These are phyloP conservation scores for Persicaria tinctoria DNA, from an alignment of 148 eudicot species.

Conservation along the genomic window DNA sequence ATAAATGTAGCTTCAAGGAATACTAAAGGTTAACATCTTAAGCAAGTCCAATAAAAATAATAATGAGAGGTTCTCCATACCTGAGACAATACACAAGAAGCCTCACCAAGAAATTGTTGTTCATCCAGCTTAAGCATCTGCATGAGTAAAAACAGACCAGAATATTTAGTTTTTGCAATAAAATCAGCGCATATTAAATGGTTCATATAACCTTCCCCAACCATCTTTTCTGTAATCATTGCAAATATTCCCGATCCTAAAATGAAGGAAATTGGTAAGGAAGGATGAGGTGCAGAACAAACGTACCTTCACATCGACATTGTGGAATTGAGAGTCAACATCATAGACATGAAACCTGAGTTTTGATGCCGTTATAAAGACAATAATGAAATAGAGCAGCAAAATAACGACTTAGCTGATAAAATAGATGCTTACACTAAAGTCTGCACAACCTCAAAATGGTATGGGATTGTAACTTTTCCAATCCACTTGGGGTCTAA, in stretches of 20 bases:
- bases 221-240: not conserved
- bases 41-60: not conserved
- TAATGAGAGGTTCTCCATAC: constrained; percentile 25
- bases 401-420: constrained; percentile 8
- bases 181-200: not conserved
- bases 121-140: constrained; percentile 91
- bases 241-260: not conserved
- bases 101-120: constrained; percentile 94
- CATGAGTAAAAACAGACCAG: constrained; percentile 14
- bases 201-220: not conserved
- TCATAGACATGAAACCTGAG: constrained; percentile 90
- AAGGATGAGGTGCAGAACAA: not conserved
- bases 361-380: not conserved
- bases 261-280: constrained; percentile 5
- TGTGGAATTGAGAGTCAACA: constrained; percentile 79
- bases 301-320: constrained; percentile 69
- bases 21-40: not conserved
- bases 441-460: constrained; percentile 85
- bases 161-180: not conserved
- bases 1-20: not conserved
- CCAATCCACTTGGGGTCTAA: constrained; percentile 80
- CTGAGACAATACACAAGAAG: constrained; percentile 82
- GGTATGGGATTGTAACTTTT: constrained; percentile 57
- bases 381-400: constrained; percentile 10
- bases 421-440: constrained; percentile 56